Evolutionary conservation across 2,329 filamentous ascomycete species (phyloP).

Genomic region (Aureobasidium melanogenum): DNA sequence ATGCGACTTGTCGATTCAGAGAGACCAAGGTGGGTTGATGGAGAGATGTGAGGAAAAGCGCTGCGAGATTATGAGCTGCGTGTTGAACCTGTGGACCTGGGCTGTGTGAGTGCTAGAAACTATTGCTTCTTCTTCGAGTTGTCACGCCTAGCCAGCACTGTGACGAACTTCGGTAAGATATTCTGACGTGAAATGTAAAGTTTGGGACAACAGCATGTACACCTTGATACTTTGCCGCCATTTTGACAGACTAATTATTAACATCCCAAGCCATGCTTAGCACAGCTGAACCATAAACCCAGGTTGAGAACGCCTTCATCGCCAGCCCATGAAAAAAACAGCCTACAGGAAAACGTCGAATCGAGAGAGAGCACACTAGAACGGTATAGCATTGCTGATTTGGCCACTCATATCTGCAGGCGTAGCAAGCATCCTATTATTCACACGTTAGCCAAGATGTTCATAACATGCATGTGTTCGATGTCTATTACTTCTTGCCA

Average conservation of each 20-base stretch:
- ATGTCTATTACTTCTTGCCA: constrained; percentile 22
- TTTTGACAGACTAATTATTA: neutral
- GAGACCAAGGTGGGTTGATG: neutral
- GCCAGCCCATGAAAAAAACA: neutral
- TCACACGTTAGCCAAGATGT: neutral
- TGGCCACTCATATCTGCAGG: constrained; percentile 24
- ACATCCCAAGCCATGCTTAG: neutral
- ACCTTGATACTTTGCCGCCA: neutral
- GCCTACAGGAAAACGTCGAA: neutral
- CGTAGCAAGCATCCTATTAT: constrained; percentile 27
- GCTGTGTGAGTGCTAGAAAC: too few relatives aligned
- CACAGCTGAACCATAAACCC: neutral
- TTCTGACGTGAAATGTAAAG: neutral
- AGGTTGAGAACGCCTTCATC: neutral
- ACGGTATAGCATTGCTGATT: constrained; percentile 27
- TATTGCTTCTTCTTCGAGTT: neutral
- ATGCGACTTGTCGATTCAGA: neutral
- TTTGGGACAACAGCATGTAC: neutral
- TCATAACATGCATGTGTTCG: neutral
- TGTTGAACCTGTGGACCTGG: neutral
- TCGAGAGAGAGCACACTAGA: constrained; percentile 15
- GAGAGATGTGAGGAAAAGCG: too few relatives aligned
- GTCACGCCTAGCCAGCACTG: neutral
- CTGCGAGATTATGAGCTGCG: neutral
- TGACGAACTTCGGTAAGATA: neutral